phyloP scores from a whole-genome alignment of 2,329 filamentous ascomycete genomes.

The Neodidymelliopsis sp. region DNA sequence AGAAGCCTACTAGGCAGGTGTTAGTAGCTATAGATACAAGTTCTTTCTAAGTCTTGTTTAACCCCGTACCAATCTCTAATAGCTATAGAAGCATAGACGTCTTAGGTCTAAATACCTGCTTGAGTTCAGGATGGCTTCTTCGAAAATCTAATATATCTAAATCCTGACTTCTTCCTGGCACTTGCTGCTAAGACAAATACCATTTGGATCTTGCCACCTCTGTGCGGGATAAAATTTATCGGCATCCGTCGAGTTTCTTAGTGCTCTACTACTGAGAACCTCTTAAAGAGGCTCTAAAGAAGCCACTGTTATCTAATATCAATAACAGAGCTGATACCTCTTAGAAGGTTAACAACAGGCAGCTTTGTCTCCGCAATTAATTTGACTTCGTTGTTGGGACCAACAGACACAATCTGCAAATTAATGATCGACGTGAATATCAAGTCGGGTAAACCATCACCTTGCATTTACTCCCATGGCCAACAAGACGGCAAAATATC shows the following conservation, averaged over 20 bases:
- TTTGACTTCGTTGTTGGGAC: background rate
- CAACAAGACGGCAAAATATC: too few species aligned
- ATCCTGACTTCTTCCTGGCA: too few species aligned
- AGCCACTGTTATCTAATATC: conserved; percentile 2
- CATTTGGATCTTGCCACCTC: conserved; percentile 2
- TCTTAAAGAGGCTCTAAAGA: background rate
- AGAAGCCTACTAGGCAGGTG: too few species aligned
- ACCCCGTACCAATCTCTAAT: background rate
- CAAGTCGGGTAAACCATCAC: background rate
- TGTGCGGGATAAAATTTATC: background rate
- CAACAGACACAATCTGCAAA: conserved; percentile 8
- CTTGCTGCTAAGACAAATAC: background rate
- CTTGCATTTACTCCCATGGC: too few species aligned
- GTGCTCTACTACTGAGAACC: background rate
- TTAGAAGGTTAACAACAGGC: conserved; percentile 3
- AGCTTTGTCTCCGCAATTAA: conserved; percentile 4
- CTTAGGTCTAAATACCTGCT: background rate
- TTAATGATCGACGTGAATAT: too few species aligned
- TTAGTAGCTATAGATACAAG: too few species aligned
- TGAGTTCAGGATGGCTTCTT: background rate
- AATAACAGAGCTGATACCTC: conserved; percentile 7
- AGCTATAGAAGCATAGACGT: conserved; percentile 1
- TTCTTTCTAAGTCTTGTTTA: too few species aligned
- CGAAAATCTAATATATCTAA: too few species aligned
- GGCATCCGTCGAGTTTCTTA: background rate